phyloP scores from a whole-genome alignment of 2,329 filamentous ascomycete genomes.

The Penicillium griseofulvum region DNA sequence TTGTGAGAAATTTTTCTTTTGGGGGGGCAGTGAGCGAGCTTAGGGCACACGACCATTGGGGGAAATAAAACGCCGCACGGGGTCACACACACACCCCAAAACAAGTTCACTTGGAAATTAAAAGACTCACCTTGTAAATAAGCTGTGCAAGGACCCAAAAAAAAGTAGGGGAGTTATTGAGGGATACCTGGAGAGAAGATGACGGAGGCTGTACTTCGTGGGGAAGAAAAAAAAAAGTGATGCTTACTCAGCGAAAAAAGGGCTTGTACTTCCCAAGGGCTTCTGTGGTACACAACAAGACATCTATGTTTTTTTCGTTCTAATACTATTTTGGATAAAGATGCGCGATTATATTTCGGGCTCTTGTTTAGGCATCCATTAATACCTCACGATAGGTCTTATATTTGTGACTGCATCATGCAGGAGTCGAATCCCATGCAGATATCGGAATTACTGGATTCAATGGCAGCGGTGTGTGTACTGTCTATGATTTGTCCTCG shows the following conservation, averaged over 20 bases:
- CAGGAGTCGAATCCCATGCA: background rate
- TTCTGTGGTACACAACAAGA: too few species aligned
- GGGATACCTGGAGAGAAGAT: background rate
- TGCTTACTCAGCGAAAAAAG: background rate
- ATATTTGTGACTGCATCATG: background rate
- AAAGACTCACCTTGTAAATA: conserved; percentile 13
- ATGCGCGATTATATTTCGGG: conserved; percentile 1
- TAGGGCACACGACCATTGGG: conserved; percentile 20
- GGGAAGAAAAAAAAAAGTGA: background rate
- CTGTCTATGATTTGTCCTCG: background rate
- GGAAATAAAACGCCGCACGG: conserved; percentile 17
- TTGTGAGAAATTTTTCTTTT: conserved; percentile 11
- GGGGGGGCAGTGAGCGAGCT: conserved; percentile 10
- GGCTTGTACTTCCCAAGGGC: background rate
- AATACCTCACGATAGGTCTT: background rate
- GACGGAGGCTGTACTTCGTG: background rate
- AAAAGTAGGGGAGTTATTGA: background rate
- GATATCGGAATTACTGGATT: conserved; percentile 5
- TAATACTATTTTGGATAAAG: background rate
- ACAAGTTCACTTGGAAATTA: background rate
- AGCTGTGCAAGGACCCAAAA: conserved; percentile 3
- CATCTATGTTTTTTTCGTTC: background rate
- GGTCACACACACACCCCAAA: background rate
- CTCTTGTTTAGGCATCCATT: background rate
- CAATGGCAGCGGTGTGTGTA: conserved; percentile 12